Percentiles rank a stretch among this genome's conserved stretches.
These are phyloP conservation scores for Schoenoplectus triqueter DNA, from an alignment of 202 grass and related monocot species.

Conservation along the genomic window DNA sequence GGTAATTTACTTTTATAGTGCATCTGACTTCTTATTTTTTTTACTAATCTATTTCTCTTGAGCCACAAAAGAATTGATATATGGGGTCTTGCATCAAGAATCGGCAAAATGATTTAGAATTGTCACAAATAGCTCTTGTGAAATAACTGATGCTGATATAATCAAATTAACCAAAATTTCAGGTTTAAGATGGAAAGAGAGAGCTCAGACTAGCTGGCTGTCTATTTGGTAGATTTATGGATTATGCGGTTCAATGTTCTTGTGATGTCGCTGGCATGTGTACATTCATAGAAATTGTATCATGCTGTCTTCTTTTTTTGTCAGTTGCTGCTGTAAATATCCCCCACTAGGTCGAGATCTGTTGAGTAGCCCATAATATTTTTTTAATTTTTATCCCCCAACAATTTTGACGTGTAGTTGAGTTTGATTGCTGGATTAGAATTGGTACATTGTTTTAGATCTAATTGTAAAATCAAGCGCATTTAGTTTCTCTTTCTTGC, in stretches of 20 bases:
- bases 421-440: background rate
- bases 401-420: conserved; percentile 31
- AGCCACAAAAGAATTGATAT: background rate
- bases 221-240: conserved; percentile 32
- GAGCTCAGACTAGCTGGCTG: conserved; percentile 22
- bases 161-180: background rate
- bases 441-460: conserved; percentile 12
- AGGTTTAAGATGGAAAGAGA: conserved; percentile 22
- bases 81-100: background rate
- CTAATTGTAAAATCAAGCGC: background rate
- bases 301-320: conserved; percentile 24
- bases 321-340: conserved; percentile 39
- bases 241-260: background rate
- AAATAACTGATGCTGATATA: conserved; percentile 1
- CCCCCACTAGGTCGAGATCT: conserved; percentile 18
- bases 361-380: conserved; percentile 31
- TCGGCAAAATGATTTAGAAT: background rate
- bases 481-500: background rate
- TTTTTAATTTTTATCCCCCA: conserved; percentile 23
- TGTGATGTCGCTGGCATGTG: conserved; percentile 20
- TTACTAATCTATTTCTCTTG: background rate
- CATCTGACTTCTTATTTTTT: background rate
- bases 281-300: conserved; percentile 41
- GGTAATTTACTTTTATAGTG: conserved; percentile 14
- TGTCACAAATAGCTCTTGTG: background rate